phyloP scores from a whole-genome alignment of 1,139 yeast species.

The Saccharomycopsis crataegensis region DNA sequence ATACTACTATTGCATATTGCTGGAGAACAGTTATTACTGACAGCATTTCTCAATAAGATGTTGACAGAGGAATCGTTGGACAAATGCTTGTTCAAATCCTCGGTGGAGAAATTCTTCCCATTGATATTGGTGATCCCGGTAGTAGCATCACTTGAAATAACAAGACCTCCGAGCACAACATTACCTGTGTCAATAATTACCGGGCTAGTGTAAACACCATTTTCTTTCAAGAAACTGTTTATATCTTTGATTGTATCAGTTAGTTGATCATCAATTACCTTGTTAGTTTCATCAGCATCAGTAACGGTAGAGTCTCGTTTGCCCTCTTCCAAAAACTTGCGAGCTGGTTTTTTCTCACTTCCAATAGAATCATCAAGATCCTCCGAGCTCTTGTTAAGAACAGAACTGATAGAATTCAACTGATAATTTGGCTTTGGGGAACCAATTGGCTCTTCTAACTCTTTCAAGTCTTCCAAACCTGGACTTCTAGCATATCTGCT shows the following conservation, averaged over 20 bases:
- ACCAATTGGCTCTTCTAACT: constrained; percentile 12
- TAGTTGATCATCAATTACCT: constrained; percentile 8
- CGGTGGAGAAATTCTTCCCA: constrained; percentile 10
- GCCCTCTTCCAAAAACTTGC: constrained; percentile 1
- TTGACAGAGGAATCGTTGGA: constrained; percentile 5
- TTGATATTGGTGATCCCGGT: constrained; percentile 5
- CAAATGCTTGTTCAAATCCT: constrained; percentile 6
- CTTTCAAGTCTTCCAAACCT: constrained; percentile 9
- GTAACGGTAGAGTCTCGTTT: constrained; percentile 2
- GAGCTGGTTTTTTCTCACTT: neutral
- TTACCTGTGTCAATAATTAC: constrained; percentile 16
- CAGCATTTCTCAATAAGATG: constrained; percentile 3
- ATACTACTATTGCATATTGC: neutral
- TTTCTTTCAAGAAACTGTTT: constrained; percentile 16
- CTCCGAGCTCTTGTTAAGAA: neutral
- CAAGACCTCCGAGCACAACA: constrained; percentile 17
- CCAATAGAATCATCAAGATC: neutral
- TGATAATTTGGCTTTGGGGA: constrained; percentile 5
- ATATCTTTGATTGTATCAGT: constrained; percentile 19
- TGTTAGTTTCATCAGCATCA: neutral
- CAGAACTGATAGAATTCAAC: neutral
- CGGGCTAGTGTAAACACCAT: constrained; percentile 18
- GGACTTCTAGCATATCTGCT: constrained; percentile 6
- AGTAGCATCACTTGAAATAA: constrained; percentile 6
- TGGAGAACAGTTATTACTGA: neutral